Conservation (phyloP, 129 eudicot species). For the Flaveria sonorensis region DNA sequence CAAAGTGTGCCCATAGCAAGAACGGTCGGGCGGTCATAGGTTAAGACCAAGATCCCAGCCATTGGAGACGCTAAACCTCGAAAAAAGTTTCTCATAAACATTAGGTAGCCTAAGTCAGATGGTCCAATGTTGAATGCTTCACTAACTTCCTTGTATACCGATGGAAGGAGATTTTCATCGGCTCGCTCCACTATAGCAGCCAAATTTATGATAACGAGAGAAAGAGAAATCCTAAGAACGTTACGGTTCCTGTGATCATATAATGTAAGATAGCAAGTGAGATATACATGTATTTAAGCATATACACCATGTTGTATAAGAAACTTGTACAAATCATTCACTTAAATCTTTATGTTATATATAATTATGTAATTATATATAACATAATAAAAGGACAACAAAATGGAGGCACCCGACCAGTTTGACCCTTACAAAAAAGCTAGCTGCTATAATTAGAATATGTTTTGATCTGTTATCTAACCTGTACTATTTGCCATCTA, state of each 20-base stretch:
- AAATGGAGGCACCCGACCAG: not conserved
- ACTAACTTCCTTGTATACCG: conserved; percentile 97
- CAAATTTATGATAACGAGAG: conserved; percentile 82
- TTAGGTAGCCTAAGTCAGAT: conserved; percentile 87
- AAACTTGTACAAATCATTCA: not conserved
- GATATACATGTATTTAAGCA: not conserved
- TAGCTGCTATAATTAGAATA: not conserved
- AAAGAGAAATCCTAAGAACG: conserved; percentile 73
- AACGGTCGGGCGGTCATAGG: conserved; percentile 83
- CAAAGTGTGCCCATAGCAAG: conserved; percentile 85
- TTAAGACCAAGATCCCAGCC: conserved; percentile 81
- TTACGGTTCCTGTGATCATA: conserved; percentile 52
- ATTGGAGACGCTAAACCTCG: conserved; percentile 90
- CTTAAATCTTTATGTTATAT: not conserved
- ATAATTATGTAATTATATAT: too few relatives aligned
- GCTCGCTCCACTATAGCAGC: conserved; percentile 97
- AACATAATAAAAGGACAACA: not conserved
- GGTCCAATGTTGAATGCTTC: conserved; percentile 87
- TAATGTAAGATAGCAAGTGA: not conserved
- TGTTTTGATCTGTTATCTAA: not conserved
- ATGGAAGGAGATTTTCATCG: conserved; percentile 94
- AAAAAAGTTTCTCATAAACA: conserved; percentile 71
- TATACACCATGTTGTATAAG: not conserved
- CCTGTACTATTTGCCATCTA: not conserved
- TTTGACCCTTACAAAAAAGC: not conserved